These are phyloP conservation scores for Mortierella polycephala DNA, from an alignment of 371 early-diverging fungal genomes.

Conservation along the genomic window DNA sequence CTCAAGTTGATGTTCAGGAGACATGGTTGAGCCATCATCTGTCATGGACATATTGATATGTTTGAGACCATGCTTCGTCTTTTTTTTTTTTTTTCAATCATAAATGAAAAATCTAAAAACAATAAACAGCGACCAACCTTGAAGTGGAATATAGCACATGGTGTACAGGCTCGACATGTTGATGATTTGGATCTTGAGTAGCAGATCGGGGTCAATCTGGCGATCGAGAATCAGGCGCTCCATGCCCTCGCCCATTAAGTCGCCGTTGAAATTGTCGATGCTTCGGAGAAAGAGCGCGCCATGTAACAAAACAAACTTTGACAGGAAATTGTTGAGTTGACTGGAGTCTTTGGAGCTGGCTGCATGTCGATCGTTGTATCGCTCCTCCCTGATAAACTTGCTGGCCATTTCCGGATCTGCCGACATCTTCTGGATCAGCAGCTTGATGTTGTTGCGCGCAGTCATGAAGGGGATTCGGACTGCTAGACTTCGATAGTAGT, in stretches of 20 bases:
- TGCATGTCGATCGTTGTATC: slow-evolving; percentile 34
- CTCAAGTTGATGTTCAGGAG: slow-evolving; percentile 24
- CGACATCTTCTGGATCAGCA: slow-evolving; percentile 45
- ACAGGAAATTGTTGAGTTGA: slow-evolving; percentile 32
- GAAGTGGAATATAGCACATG: slow-evolving; percentile 44
- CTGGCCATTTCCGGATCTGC: slow-evolving; percentile 37
- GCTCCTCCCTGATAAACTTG: slow-evolving; percentile 39
- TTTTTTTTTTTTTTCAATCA: too few relatives aligned
- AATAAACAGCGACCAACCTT: slow-evolving; percentile 2
- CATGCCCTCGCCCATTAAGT: slow-evolving; percentile 19
- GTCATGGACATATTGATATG: neutral
- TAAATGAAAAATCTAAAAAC: neutral
- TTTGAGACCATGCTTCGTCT: too few relatives aligned
- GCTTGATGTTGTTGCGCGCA: slow-evolving; percentile 56
- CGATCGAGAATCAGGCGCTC: slow-evolving; percentile 39
- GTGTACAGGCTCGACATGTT: slow-evolving; percentile 55
- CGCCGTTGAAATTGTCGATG: slow-evolving; percentile 20
- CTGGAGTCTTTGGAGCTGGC: slow-evolving; percentile 32
- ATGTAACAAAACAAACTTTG: slow-evolving; percentile 35
- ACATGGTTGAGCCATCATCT: slow-evolving; percentile 31
- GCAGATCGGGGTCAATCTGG: slow-evolving; percentile 35
- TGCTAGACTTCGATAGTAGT: slow-evolving; percentile 58
- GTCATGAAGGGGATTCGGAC: slow-evolving; percentile 57
- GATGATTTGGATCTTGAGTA: slow-evolving; percentile 52
- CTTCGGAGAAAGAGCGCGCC: slow-evolving; percentile 38